Evolutionary conservation across 2,329 filamentous ascomycete species (phyloP).

Genomic region (Fusarium sp.): DNA sequence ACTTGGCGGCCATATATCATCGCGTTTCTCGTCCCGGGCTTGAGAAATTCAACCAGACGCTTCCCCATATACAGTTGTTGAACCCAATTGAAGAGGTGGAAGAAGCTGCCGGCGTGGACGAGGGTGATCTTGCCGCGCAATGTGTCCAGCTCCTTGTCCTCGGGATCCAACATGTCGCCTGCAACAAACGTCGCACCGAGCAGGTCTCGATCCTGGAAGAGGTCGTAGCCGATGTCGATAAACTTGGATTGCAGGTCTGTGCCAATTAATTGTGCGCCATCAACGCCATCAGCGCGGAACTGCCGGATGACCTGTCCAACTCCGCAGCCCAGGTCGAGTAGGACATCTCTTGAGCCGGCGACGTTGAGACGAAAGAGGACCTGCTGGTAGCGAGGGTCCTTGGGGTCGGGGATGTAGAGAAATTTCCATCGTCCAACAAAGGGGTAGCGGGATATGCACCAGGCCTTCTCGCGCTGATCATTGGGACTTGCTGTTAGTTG

Average conservation of each 20-base stretch:
- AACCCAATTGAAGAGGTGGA: constrained; percentile 62
- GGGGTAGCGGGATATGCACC: constrained; percentile 58
- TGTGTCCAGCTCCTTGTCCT: constrained; percentile 49
- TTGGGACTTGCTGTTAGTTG: constrained; percentile 18
- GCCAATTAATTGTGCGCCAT: constrained; percentile 61
- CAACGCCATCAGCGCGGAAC: constrained; percentile 62
- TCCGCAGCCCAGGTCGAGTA: constrained; percentile 65
- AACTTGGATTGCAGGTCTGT: constrained; percentile 63
- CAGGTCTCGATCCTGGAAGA: constrained; percentile 69
- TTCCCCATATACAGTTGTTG: constrained; percentile 60
- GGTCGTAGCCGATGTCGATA: constrained; percentile 70
- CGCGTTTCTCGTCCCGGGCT: constrained; percentile 56
- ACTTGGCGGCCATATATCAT: constrained; percentile 66
- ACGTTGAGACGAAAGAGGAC: constrained; percentile 57
- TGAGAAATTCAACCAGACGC: constrained; percentile 59
- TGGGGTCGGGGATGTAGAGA: constrained; percentile 55
- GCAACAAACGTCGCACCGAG: constrained; percentile 62
- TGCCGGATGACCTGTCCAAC: constrained; percentile 64
- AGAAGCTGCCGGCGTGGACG: constrained; percentile 63
- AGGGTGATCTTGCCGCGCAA: constrained; percentile 59
- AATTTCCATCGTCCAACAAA: constrained; percentile 65
- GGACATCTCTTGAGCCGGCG: constrained; percentile 52
- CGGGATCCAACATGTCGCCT: constrained; percentile 62
- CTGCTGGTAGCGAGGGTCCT: constrained; percentile 57
- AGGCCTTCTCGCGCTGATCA: constrained; percentile 58